phyloP scores from a whole-genome alignment of 1,139 yeast genomes.

The Kodamaea sp. region DNA sequence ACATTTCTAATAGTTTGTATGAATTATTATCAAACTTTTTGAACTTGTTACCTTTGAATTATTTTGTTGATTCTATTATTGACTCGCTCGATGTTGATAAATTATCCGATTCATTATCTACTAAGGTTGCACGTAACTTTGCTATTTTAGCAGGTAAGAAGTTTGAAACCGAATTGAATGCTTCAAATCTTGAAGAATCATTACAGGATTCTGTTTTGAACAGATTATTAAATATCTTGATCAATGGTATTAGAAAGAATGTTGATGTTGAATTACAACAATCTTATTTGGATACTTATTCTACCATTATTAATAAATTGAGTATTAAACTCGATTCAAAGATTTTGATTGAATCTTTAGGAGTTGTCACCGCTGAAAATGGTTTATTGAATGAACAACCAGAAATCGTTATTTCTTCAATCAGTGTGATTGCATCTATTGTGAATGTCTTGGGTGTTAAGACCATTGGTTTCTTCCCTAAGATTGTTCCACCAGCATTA shows the following conservation, averaged over 20 bases:
- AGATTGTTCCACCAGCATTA: constrained; percentile 73
- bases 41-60: constrained; percentile 68
- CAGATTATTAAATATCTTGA: constrained; percentile 46
- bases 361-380: constrained; percentile 47
- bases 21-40: constrained; percentile 58
- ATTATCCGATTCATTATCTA: constrained; percentile 30
- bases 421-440: constrained; percentile 67
- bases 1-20: constrained; percentile 28
- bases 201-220: constrained; percentile 40
- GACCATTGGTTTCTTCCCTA: constrained; percentile 79
- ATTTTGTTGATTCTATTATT: constrained; percentile 65
- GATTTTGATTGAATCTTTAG: constrained; percentile 47
- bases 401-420: constrained; percentile 71
- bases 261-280: constrained; percentile 53
- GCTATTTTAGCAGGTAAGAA: constrained; percentile 62
- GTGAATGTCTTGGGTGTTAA: constrained; percentile 79
- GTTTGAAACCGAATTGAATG: constrained; percentile 58
- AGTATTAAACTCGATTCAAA: constrained; percentile 41
- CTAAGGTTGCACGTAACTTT: constrained; percentile 48
- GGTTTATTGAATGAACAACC: constrained; percentile 52
- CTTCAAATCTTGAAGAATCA: constrained; percentile 37
- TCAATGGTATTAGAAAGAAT: constrained; percentile 40
- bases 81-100: constrained; percentile 50
- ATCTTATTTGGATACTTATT: constrained; percentile 66
- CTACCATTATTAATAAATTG: constrained; percentile 53